Percentiles rank a stretch among this genome's conserved stretches.
phyloP scores from a whole-genome alignment of 768 basidiomycete genomes.

The Kwoniella pini region DNA sequence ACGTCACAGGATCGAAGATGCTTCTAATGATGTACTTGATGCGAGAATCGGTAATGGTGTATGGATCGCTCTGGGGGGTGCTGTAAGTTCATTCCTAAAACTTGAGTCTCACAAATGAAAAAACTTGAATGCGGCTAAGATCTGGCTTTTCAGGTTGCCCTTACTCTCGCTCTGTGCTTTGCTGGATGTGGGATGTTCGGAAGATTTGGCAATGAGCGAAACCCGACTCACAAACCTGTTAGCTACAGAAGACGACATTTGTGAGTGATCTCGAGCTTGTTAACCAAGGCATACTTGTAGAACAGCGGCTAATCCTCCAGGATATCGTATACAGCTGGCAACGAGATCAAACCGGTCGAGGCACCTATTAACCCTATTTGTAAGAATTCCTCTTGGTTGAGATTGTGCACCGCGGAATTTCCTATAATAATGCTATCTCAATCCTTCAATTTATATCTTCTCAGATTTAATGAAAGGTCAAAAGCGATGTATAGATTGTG shows the following conservation, averaged over 20 bases:
- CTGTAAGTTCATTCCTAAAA: constrained; percentile 19
- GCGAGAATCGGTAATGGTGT: constrained; percentile 41
- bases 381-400: neutral
- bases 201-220: constrained; percentile 22
- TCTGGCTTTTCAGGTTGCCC: constrained; percentile 19
- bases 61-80: constrained; percentile 41
- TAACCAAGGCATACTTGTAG: neutral
- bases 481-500: too few relatives aligned
- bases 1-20: constrained; percentile 28
- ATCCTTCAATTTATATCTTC: too few relatives aligned
- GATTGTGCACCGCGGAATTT: neutral
- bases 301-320: neutral
- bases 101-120: neutral
- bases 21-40: constrained; percentile 18
- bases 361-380: constrained; percentile 6
- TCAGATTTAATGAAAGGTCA: too few relatives aligned
- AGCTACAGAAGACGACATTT: constrained; percentile 15
- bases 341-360: constrained; percentile 4
- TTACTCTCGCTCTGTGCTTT: constrained; percentile 34
- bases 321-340: constrained; percentile 9
- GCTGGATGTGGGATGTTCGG: constrained; percentile 47
- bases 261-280: constrained; percentile 7
- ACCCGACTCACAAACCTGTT: neutral
- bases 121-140: neutral
- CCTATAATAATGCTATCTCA: too few relatives aligned